phyloP scores from a whole-genome alignment of 2,329 filamentous ascomycete species.

The Pyricularia pennisetigena region DNA sequence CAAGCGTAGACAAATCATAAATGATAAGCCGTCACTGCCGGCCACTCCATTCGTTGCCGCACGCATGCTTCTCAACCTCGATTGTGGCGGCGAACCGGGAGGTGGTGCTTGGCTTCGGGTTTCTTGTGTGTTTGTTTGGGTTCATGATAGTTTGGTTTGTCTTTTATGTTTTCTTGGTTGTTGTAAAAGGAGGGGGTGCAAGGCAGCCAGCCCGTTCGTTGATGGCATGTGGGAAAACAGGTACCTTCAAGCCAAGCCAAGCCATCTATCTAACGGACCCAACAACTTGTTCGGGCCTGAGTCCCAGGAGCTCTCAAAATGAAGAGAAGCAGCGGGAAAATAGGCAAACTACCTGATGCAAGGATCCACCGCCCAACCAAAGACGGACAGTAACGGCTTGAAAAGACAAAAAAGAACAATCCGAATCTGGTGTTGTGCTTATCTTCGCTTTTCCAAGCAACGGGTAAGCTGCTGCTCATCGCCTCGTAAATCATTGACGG shows the following conservation, averaged over 20 bases:
- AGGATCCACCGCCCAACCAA: background rate
- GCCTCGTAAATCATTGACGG: background rate
- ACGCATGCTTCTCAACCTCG: background rate
- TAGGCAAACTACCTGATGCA: background rate
- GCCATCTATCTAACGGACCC: background rate
- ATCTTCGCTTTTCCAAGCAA: background rate
- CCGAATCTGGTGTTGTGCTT: background rate
- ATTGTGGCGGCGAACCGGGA: background rate
- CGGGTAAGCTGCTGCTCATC: background rate
- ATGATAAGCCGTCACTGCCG: background rate
- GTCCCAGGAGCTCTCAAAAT: background rate
- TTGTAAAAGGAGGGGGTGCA: background rate
- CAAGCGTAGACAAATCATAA: background rate
- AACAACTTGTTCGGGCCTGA: background rate
- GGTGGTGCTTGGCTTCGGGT: background rate
- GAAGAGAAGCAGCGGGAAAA: background rate
- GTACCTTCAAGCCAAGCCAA: background rate
- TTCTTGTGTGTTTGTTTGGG: background rate
- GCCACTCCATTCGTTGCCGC: conserved; percentile 4
- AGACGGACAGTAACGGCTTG: background rate
- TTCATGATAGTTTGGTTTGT: background rate
- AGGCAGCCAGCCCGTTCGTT: background rate
- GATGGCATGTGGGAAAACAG: background rate
- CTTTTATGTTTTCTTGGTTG: background rate
- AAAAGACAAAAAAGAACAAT: background rate